Evolutionary conservation across 2,329 filamentous ascomycete genomes (phyloP).

Genomic region (Pseudogymnoascus sp.): DNA sequence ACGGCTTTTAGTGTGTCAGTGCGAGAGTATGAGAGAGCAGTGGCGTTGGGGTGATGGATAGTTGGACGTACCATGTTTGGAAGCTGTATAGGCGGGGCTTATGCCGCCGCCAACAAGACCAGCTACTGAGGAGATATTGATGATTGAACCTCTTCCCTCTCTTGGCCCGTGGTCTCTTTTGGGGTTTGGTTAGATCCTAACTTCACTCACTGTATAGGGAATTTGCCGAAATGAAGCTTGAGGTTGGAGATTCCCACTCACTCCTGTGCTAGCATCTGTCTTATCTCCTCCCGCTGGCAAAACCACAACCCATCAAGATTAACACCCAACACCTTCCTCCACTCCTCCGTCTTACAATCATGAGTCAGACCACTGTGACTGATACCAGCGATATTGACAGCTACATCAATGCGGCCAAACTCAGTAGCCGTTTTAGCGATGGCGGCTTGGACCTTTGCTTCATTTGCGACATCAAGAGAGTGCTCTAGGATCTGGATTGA

Average conservation of each 20-base stretch:
- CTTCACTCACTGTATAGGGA: background rate
- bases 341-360: conserved; percentile 42
- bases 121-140: conserved; percentile 50
- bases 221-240: background rate
- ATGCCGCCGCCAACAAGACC: conserved; percentile 36
- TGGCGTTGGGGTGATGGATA: background rate
- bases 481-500: conserved; percentile 37
- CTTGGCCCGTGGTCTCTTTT: conserved; percentile 33
- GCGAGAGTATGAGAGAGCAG: background rate
- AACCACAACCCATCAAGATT: conserved; percentile 53
- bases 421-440: conserved; percentile 37
- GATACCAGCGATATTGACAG: conserved; percentile 51
- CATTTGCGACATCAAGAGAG: conserved; percentile 41
- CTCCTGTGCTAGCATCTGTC: conserved; percentile 47
- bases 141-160: conserved; percentile 44
- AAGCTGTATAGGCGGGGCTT: conserved; percentile 39
- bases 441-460: conserved; percentile 38
- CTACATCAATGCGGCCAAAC: conserved; percentile 50
- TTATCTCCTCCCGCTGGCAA: conserved; percentile 48
- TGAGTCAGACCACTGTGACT: conserved; percentile 38
- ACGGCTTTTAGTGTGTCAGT: conserved; percentile 29
- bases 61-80: conserved; percentile 42
- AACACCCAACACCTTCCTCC: conserved; percentile 44
- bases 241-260: conserved; percentile 18
- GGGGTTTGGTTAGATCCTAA: background rate